Conservation (phyloP, 768 basidiomycete species). For the Lentinula lateritia region DNA sequence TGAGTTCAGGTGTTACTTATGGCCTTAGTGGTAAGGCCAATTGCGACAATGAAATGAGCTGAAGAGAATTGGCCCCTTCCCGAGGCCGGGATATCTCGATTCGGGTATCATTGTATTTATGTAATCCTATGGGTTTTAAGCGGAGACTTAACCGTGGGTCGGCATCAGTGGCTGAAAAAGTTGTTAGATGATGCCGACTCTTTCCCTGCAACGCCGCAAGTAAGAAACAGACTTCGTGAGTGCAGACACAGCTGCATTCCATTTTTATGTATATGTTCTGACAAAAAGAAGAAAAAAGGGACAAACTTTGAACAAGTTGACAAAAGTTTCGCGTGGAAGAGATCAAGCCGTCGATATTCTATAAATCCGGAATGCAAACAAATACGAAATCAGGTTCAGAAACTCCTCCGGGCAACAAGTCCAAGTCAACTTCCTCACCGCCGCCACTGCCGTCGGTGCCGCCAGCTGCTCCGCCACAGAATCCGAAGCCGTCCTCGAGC, state of each 20-base stretch:
- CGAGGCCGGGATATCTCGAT: not conserved
- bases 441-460: slow-evolving; percentile 29
- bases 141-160: not conserved
- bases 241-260: not conserved
- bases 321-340: slow-evolving; percentile 5
- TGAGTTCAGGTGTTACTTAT: too few species aligned
- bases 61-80: not conserved
- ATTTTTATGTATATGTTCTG: not conserved
- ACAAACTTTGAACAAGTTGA: not conserved
- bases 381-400: slow-evolving; percentile 30
- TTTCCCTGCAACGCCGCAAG: not conserved
- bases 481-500: slow-evolving; percentile 36
- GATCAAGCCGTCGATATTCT: slow-evolving; percentile 8
- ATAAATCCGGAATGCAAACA: slow-evolving; percentile 13
- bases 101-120: not conserved
- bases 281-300: not conserved
- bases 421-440: slow-evolving; percentile 21
- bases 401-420: slow-evolving; percentile 40
- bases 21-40: too few species aligned
- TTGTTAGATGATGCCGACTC: not conserved
- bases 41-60: too few species aligned
- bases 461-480: slow-evolving; percentile 36
- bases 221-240: not conserved
- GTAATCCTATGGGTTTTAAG: not conserved
- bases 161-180: not conserved